These are phyloP conservation scores for Trichoderma asperelloides DNA, from an alignment of 495 filamentous ascomycete species.

Conservation along the genomic window DNA sequence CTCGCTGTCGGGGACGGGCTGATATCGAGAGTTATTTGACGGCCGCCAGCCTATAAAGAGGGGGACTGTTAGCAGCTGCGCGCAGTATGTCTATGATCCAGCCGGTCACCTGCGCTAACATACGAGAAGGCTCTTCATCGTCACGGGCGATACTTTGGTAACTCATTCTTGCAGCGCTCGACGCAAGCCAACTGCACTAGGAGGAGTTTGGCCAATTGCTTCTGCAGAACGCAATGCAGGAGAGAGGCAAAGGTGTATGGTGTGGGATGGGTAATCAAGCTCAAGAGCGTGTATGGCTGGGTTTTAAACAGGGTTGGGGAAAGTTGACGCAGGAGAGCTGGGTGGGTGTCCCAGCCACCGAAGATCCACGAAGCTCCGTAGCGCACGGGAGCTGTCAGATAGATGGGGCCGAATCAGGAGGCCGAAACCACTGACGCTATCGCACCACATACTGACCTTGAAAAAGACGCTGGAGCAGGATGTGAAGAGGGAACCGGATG, in stretches of 20 bases:
- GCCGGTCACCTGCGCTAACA: background rate
- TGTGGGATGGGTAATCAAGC: background rate
- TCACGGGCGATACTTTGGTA: background rate
- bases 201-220: slow-evolving; percentile 4
- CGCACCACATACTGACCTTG: background rate
- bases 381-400: background rate
- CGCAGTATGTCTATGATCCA: background rate
- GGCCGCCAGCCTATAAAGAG: background rate
- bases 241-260: background rate
- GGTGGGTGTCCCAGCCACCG: slow-evolving; percentile 7
- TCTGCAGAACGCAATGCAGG: background rate
- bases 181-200: slow-evolving; percentile 1
- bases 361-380: slow-evolving; percentile 5
- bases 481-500: background rate
- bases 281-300: background rate
- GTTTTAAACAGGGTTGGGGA: background rate
- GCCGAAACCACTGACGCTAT: background rate
- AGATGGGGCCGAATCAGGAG: background rate
- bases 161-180: background rate
- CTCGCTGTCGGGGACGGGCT: background rate
- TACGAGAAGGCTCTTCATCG: background rate
- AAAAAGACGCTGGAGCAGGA: background rate
- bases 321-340: background rate
- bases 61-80: background rate
- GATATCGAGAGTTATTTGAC: slow-evolving; percentile 4